These are phyloP conservation scores for Ceratocystis huliohia DNA, from an alignment of 2,329 filamentous ascomycete genomes.

Conservation along the genomic window DNA sequence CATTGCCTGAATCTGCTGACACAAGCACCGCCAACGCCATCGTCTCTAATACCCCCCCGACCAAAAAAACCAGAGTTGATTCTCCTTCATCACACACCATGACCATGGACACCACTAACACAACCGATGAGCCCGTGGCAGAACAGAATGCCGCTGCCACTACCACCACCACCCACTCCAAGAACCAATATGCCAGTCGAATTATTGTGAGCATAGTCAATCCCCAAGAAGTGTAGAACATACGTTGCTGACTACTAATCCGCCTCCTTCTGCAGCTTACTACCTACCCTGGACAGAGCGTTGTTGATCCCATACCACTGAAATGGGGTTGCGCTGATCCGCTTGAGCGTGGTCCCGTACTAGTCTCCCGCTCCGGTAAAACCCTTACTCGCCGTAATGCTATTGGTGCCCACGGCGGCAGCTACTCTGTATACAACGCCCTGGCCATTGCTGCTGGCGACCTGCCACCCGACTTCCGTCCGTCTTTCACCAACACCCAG, in stretches of 20 bases:
- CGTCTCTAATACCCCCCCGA: background rate
- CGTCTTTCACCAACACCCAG: slow-evolving; percentile 64
- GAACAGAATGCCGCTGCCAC: background rate
- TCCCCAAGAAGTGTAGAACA: too few species aligned
- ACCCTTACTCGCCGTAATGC: slow-evolving; percentile 24
- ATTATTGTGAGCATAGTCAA: slow-evolving; percentile 16
- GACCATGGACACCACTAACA: slow-evolving; percentile 11
- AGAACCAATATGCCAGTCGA: slow-evolving; percentile 19
- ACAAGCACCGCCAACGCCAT: background rate
- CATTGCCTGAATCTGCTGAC: background rate
- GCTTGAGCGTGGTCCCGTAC: slow-evolving; percentile 22
- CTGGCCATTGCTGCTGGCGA: slow-evolving; percentile 86
- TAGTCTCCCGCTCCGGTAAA: slow-evolving; percentile 23
- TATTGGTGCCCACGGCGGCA: slow-evolving; percentile 49
- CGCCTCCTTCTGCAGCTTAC: slow-evolving; percentile 20
- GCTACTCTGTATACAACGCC: slow-evolving; percentile 91
- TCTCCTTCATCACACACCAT: slow-evolving; percentile 11
- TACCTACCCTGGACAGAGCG: slow-evolving; percentile 24
- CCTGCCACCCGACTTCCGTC: slow-evolving; percentile 54
- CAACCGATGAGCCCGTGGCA: slow-evolving; percentile 1
- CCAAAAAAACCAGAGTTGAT: slow-evolving; percentile 10
- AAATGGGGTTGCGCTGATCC: slow-evolving; percentile 23
- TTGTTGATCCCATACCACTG: slow-evolving; percentile 23
- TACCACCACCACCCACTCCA: background rate
- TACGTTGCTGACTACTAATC: background rate